Evolutionary conservation across 331 rosid genomes (phyloP), one percentile per base, ranked within the genome.

Genomic region (Cydonia oblonga): DNA sequence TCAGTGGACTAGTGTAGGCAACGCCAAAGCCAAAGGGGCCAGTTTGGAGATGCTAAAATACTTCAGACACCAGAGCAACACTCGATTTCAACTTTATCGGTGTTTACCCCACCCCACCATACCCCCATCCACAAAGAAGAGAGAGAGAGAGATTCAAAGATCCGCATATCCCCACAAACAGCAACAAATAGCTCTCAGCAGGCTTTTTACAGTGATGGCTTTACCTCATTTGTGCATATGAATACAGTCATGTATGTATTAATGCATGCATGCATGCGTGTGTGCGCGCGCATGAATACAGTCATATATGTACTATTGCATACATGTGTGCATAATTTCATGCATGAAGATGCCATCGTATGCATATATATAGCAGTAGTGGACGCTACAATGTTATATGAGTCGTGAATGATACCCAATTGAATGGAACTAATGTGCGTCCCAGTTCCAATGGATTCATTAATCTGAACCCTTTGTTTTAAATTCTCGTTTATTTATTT

Each of bases 101-200:
- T 76, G 84, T 80, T 80, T 81, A 69, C 81, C 83, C 86, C 68
- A 20, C 65, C 74, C 53, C 25, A 13, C 58, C 58, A n/a, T 23
- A 23, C 22, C 51, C 25, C 61, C 64, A 28, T 54, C 67, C 72
- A 66, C 75, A 83, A 80, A 79, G 53, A 75, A 32, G 66, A 68
- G 26, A 32, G 25, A 42, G 42, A 38, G 42, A 38, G 42, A 38
- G 42, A 38, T 65, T 76, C 70, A 81, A 49, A 84, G 90, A 86
- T 86, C 87, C 86, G 73, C 87, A 82, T 66, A 82, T 85, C 83
- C 83, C 84, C 86, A 67, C 82, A 82, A 81, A 86, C 92, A 86
- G 83, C 86, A 77, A 79, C 80, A 80, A 89, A 84, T 80, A 87
- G 86, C 93, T 86, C 84, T 64, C 49, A 69, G 25, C 84, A 77